These are phyloP conservation scores for Coemansia sp. DNA, from an alignment of 192 early-diverging fungal genomes.

Conservation along the genomic window DNA sequence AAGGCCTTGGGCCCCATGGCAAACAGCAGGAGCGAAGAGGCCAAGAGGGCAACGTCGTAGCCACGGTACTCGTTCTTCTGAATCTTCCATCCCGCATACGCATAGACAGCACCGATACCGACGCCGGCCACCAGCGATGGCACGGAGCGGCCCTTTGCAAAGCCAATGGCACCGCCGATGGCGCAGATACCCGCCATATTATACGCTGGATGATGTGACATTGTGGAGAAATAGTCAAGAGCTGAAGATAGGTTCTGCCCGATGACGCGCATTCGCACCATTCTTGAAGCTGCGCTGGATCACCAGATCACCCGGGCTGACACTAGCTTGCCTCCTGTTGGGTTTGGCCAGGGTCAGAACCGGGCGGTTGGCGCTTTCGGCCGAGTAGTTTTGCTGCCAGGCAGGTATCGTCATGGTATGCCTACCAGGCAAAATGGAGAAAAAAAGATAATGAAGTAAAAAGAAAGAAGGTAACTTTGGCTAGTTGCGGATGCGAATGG, in stretches of 20 bases:
- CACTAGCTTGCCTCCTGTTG: no score
- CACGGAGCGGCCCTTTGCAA: slow-evolving; percentile 37
- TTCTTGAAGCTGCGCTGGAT: no score
- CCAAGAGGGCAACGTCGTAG: slow-evolving; percentile 33
- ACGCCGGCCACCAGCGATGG: slow-evolving; percentile 40
- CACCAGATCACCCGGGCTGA: no score
- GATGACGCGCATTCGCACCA: no score
- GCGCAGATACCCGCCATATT: slow-evolving; percentile 41
- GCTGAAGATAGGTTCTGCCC: no score
- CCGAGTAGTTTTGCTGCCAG: background rate
- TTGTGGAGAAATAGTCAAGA: background rate
- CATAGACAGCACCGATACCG: slow-evolving; percentile 35
- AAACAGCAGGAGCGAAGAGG: slow-evolving; percentile 31
- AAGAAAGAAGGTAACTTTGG: background rate
- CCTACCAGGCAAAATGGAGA: background rate
- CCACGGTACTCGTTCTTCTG: slow-evolving; percentile 36
- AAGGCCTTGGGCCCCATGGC: slow-evolving; percentile 45
- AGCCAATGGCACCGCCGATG: slow-evolving; percentile 40
- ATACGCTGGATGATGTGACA: slow-evolving; percentile 44
- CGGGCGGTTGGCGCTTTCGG: background rate
- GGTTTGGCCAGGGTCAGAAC: no score
- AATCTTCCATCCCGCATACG: slow-evolving; percentile 25
- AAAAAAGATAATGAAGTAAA: background rate
- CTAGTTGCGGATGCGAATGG: slow-evolving; percentile 29
- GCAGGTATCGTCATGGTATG: no score